Conservation (phyloP, 257 asterid genomes). For the Salvia miltiorrhiza region DNA sequence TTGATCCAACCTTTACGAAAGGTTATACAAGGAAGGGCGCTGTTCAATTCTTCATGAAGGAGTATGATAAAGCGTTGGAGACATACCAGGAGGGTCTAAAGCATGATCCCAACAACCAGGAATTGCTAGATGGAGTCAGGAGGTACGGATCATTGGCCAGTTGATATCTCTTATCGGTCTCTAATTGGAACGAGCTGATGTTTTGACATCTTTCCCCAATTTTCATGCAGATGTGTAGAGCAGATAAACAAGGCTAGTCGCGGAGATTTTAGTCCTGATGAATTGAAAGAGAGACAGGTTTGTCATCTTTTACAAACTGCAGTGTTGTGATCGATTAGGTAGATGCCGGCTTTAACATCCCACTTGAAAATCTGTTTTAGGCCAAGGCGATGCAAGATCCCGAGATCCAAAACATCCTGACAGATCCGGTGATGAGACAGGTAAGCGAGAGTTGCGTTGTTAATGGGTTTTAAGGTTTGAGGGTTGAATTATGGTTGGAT, state of each 20-base stretch:
- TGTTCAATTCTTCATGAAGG: conserved; percentile 85
- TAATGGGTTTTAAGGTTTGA: background rate
- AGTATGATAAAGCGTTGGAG: conserved; percentile 80
- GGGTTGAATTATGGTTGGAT: background rate
- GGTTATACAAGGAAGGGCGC: conserved; percentile 95
- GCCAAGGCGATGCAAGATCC: conserved; percentile 97
- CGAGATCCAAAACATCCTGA: conserved; percentile 82
- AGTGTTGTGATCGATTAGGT: background rate
- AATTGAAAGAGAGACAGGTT: conserved; percentile 97
- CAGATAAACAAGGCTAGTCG: conserved; percentile 89
- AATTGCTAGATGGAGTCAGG: conserved; percentile 76
- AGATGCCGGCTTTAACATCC: background rate
- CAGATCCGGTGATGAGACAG: conserved; percentile 99
- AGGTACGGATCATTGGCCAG: conserved; percentile 33
- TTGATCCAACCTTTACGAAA: conserved; percentile 75
- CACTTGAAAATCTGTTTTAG: conserved; percentile 21
- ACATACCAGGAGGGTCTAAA: conserved; percentile 89
- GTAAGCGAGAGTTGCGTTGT: conserved; percentile 17
- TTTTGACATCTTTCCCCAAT: background rate
- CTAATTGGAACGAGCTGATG: background rate
- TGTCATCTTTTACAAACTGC: background rate
- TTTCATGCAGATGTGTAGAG: conserved; percentile 62
- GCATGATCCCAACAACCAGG: conserved; percentile 74
- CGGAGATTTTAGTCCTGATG: conserved; percentile 90
- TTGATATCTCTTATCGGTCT: background rate